Conservation (phyloP, 805 yeast genomes). For the Kuraishia borneana region DNA sequence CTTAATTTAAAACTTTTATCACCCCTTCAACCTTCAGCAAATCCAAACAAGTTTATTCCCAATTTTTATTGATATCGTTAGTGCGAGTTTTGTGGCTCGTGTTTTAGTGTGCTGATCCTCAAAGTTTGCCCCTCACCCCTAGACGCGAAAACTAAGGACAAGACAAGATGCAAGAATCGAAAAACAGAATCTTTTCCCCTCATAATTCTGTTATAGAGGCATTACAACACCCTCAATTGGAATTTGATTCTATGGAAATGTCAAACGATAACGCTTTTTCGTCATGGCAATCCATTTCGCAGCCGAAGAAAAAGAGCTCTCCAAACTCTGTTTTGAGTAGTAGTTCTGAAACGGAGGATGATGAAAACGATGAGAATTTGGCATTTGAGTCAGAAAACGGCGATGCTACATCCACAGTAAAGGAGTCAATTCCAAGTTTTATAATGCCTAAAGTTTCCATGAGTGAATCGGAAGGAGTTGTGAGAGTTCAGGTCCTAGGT, state of each 20-base stretch:
- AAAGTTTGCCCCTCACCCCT: too few relatives aligned
- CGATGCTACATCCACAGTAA: slow-evolving; percentile 12
- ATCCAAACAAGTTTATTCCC: too few relatives aligned
- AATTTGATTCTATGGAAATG: too few relatives aligned
- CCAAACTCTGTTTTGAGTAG: slow-evolving; percentile 18
- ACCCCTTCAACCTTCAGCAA: too few relatives aligned
- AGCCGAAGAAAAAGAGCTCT: slow-evolving; percentile 1
- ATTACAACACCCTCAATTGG: slow-evolving; percentile 20
- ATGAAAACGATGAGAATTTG: slow-evolving; percentile 4
- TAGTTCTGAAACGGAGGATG: slow-evolving; percentile 19
- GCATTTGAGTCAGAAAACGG: slow-evolving; percentile 5
- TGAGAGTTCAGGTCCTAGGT: slow-evolving; percentile 18
- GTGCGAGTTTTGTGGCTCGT: too few relatives aligned
- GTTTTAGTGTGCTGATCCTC: too few relatives aligned
- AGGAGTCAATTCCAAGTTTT: slow-evolving; percentile 17
- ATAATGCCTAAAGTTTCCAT: slow-evolving; percentile 25
- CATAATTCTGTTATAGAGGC: slow-evolving; percentile 20
- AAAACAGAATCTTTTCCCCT: slow-evolving; percentile 9
- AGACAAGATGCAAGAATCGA: too few relatives aligned
- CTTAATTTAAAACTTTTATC: too few relatives aligned
- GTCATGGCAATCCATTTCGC: slow-evolving; percentile 22
- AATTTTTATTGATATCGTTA: too few relatives aligned
- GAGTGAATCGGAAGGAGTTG: slow-evolving; percentile 4
- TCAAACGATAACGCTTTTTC: slow-evolving; percentile 6
- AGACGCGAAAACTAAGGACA: too few relatives aligned